These are phyloP conservation scores for Lignosus rhinocerotis DNA, from an alignment of 1,284 basidiomycete genomes.

Conservation along the genomic window DNA sequence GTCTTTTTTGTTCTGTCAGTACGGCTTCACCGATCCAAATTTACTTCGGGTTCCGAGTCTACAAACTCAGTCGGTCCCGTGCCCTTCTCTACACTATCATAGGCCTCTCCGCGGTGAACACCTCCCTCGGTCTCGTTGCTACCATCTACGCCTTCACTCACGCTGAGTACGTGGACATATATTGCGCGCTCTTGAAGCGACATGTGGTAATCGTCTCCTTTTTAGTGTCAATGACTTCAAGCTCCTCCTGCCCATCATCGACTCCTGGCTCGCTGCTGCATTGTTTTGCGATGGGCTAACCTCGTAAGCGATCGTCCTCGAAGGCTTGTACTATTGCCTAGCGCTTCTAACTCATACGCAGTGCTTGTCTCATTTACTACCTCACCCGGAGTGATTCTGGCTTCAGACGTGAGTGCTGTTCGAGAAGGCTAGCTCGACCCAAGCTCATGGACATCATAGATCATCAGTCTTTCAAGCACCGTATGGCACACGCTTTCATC, in stretches of 20 bases:
- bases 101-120: constrained; percentile 28
- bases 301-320: constrained; percentile 13
- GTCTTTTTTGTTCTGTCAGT: constrained; percentile 15
- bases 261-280: constrained; percentile 22
- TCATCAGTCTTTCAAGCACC: constrained; percentile 30
- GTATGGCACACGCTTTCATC: constrained; percentile 30
- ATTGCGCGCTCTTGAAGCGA: neutral
- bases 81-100: constrained; percentile 28
- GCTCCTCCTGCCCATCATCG: constrained; percentile 20
- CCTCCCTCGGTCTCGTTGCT: constrained; percentile 18
- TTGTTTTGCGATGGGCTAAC: constrained; percentile 20
- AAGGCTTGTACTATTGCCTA: neutral
- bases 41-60: constrained; percentile 37
- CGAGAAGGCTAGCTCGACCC: neutral
- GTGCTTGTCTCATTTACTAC: constrained; percentile 4
- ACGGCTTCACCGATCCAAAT: constrained; percentile 37
- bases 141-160: constrained; percentile 21
- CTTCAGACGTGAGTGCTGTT: constrained; percentile 7
- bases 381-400: constrained; percentile 1
- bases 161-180: constrained; percentile 17
- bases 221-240: constrained; percentile 18
- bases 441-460: constrained; percentile 14
- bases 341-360: neutral
- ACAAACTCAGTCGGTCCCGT: constrained; percentile 29
- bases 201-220: neutral